These are phyloP conservation scores for Pseudotsuga menziesii DNA, from an alignment of 75 land plant genomes.

Conservation along the genomic window DNA sequence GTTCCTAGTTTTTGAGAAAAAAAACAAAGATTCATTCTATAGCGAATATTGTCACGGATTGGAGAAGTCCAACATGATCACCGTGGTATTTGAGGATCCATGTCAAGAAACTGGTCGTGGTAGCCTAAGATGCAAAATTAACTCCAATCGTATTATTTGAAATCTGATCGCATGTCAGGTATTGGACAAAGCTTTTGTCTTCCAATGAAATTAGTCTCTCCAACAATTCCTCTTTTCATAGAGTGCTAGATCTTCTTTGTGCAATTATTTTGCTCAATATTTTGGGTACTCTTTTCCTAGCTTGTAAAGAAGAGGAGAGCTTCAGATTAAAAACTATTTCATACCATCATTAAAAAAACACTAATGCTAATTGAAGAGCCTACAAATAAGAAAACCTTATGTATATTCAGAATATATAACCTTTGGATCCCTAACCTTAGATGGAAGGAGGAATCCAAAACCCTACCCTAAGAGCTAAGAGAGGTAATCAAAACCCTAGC, in stretches of 20 bases:
- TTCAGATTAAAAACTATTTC: background rate
- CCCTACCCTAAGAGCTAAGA: too few relatives aligned
- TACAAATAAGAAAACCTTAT: too few relatives aligned
- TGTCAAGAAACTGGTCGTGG: conserved; percentile 58
- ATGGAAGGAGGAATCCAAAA: too few relatives aligned
- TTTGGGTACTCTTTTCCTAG: conserved; percentile 52
- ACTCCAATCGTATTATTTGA: conserved; percentile 61
- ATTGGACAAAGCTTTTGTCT: conserved; percentile 31
- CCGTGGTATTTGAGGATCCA: conserved; percentile 60
- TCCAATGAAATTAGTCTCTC: conserved; percentile 29
- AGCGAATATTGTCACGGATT: conserved; percentile 49
- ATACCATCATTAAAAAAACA: too few relatives aligned
- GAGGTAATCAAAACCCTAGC: too few relatives aligned
- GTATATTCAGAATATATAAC: too few relatives aligned
- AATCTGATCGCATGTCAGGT: conserved; percentile 62
- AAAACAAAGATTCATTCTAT: background rate
- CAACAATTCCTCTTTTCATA: conserved; percentile 28
- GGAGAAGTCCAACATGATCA: conserved; percentile 30
- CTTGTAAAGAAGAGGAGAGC: conserved; percentile 24
- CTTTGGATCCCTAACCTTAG: too few relatives aligned
- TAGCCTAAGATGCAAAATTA: conserved; percentile 50
- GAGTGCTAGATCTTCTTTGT: conserved; percentile 27
- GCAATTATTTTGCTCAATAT: conserved; percentile 46
- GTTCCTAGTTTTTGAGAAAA: too few relatives aligned
- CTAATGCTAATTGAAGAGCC: too few relatives aligned